Conservation (phyloP, 768 basidiomycete genomes). For the Suillus discolor region DNA sequence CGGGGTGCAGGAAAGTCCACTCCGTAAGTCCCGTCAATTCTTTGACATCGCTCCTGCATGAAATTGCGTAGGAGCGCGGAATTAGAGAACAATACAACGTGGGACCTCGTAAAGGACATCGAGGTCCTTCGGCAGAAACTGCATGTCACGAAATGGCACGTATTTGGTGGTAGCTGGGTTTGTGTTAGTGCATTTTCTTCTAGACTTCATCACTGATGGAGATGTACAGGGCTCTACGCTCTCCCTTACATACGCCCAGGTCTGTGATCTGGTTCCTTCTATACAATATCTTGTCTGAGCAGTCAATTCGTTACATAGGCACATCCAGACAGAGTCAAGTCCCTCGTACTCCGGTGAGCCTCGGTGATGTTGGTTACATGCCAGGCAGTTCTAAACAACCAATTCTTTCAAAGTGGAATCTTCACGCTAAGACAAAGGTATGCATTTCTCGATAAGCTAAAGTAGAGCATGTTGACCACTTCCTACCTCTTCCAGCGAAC, state of each 20-base stretch:
- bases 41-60: conserved; percentile 6
- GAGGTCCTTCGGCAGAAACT: conserved; percentile 81
- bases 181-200: conserved; percentile 13
- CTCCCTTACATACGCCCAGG: conserved; percentile 84
- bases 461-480: not conserved
- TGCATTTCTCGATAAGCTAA: not conserved
- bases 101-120: conserved; percentile 90
- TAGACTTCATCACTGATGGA: not conserved
- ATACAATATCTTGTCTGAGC: not conserved
- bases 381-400: conserved; percentile 6
- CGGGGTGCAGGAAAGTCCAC: conserved; percentile 86
- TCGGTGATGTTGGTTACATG: not conserved
- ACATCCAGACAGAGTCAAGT: conserved; percentile 81
- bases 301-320: conserved; percentile 41
- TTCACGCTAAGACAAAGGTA: conserved; percentile 84
- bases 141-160: conserved; percentile 84
- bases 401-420: conserved; percentile 61
- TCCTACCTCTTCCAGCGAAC: conserved; percentile 48
- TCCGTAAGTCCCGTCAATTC: conserved; percentile 54
- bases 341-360: conserved; percentile 70
- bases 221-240: conserved; percentile 76
- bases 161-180: conserved; percentile 95
- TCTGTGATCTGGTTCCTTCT: conserved; percentile 24
- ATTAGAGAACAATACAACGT: conserved; percentile 88
- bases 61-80: conserved; percentile 59